These are phyloP conservation scores for Arachis stenosperma DNA, from an alignment of 306 rosid species.

Conservation along the genomic window DNA sequence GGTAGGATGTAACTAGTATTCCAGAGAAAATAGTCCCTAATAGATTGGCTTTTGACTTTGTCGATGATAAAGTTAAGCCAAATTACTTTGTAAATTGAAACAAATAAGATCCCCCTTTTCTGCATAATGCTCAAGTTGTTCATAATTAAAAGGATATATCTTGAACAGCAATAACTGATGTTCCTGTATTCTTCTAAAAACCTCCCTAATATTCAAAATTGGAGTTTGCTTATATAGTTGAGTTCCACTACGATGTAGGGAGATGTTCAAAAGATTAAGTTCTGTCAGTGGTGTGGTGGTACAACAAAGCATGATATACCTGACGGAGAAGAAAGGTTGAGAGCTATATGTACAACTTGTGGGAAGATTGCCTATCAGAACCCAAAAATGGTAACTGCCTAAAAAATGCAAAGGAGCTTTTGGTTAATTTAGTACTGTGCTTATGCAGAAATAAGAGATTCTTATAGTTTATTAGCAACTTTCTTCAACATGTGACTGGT, in stretches of 20 bases:
- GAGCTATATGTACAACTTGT: slow-evolving; percentile 78
- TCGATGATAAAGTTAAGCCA: neutral
- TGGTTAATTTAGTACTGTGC: slow-evolving; percentile 23
- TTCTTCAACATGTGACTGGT: neutral
- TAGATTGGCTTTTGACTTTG: slow-evolving; percentile 14
- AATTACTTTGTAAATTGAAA: neutral
- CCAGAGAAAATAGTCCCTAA: neutral
- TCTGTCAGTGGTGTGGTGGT: slow-evolving; percentile 90
- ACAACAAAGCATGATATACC: slow-evolving; percentile 74
- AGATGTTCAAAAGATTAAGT: slow-evolving; percentile 54
- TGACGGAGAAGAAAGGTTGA: slow-evolving; percentile 74
- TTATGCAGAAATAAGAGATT: neutral
- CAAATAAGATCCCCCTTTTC: neutral
- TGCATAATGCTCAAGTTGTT: neutral
- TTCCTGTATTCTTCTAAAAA: neutral
- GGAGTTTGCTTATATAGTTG: slow-evolving; percentile 15
- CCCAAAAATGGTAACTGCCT: slow-evolving; percentile 71
- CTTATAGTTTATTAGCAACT: neutral
- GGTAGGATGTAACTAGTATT: neutral
- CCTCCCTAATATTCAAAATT: neutral
- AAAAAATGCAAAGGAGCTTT: neutral
- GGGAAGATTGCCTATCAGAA: slow-evolving; percentile 76
- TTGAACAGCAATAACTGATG: neutral
- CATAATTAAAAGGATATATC: slow-evolving; percentile 8
- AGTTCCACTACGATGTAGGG: slow-evolving; percentile 53